A percentile compares a stretch with the other conserved stretches of the same genome.
Conservation (phyloP, 2,329 filamentous ascomycete species). For the Colletotrichum sojae region DNA sequence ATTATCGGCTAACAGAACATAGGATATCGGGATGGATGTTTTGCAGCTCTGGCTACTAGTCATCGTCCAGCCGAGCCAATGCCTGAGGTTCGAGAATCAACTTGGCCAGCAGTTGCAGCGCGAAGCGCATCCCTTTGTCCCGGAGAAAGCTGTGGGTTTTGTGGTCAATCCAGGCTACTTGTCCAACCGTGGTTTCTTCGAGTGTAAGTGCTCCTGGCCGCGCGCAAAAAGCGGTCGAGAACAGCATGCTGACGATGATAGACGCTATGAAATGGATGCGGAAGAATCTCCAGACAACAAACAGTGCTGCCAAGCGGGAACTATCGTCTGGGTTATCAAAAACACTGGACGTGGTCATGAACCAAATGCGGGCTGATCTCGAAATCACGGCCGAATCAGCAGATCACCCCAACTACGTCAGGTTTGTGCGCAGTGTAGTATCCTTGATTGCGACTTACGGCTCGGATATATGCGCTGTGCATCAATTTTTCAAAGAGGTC, state of each 20-base stretch:
- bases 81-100: constrained; percentile 63
- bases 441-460: constrained; percentile 68
- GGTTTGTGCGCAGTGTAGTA: constrained; percentile 67
- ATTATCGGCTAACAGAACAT: constrained; percentile 5
- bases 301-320: constrained; percentile 51
- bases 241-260: constrained; percentile 37
- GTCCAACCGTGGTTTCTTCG: constrained; percentile 64
- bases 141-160: constrained; percentile 54
- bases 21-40: constrained; percentile 60
- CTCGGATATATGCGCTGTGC: constrained; percentile 66
- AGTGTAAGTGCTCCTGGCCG: constrained; percentile 50
- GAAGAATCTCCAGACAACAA: constrained; percentile 58
- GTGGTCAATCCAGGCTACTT: constrained; percentile 61
- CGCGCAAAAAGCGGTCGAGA: background rate
- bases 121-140: constrained; percentile 60
- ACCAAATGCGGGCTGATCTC: constrained; percentile 67
- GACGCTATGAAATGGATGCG: constrained; percentile 65
- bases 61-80: constrained; percentile 64
- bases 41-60: constrained; percentile 68
- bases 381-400: constrained; percentile 51
- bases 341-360: constrained; percentile 64
- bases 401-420: constrained; percentile 63
- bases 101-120: constrained; percentile 63
- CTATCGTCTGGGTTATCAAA: constrained; percentile 59
- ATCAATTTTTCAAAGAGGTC: constrained; percentile 70